Percentiles rank a stretch among this genome's conserved stretches.
phyloP scores from a whole-genome alignment of 441 rosid genomes.

The Gossypium davidsonii region DNA sequence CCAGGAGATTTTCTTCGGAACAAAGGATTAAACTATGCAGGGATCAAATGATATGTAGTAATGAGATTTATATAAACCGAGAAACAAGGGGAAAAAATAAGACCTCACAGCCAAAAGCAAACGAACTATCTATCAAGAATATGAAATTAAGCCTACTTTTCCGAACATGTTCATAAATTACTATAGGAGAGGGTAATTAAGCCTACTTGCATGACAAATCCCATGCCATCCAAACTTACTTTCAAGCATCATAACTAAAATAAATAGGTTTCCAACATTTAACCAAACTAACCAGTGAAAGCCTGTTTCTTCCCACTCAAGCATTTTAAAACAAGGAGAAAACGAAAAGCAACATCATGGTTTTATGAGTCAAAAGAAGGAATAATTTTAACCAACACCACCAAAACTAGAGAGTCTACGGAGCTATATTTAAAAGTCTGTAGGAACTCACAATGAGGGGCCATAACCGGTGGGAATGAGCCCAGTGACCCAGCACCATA shows the following conservation, averaged over 20 bases:
- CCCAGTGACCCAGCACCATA: slow-evolving; percentile 88
- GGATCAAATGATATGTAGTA: neutral
- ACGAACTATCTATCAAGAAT: neutral
- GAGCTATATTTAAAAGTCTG: slow-evolving; percentile 4
- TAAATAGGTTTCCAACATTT: neutral
- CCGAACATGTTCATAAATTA: neutral
- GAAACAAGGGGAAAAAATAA: neutral
- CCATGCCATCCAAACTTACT: neutral
- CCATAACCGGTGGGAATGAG: slow-evolving; percentile 57
- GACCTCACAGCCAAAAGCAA: neutral
- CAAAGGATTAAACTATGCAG: neutral
- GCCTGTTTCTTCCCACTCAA: neutral
- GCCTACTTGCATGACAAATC: neutral
- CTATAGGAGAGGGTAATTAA: neutral
- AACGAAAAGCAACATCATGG: neutral
- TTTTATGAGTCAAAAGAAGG: neutral
- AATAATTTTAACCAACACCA: slow-evolving; percentile 3
- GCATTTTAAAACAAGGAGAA: neutral
- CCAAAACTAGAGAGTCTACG: neutral
- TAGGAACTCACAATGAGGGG: slow-evolving; percentile 60
- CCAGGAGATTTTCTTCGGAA: neutral
- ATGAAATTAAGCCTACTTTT: neutral
- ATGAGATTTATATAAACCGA: neutral
- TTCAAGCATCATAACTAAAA: neutral
- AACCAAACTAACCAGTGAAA: neutral